Evolutionary conservation across 257 asterid genomes (phyloP).

Genomic region (Solanum chmielewskii): DNA sequence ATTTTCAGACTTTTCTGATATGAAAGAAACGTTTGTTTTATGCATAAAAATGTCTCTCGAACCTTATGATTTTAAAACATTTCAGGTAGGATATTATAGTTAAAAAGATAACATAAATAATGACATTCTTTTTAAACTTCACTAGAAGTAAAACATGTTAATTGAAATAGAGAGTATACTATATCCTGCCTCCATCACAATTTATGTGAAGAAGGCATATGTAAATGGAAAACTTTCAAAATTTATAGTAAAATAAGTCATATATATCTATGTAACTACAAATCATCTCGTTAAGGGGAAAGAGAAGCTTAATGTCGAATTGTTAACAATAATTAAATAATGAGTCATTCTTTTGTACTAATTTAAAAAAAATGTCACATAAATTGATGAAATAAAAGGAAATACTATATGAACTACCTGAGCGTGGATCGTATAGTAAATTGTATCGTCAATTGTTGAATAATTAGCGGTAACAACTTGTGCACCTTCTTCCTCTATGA

Average conservation of each 20-base stretch:
- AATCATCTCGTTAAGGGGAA: not conserved
- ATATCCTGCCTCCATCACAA: too few species aligned
- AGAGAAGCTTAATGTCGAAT: not conserved
- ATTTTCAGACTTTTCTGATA: too few species aligned
- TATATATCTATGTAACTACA: not conserved
- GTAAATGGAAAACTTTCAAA: too few species aligned
- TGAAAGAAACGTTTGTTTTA: not conserved
- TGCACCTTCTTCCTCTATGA: conserved; percentile 31
- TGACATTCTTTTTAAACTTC: too few species aligned
- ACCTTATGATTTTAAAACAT: not conserved
- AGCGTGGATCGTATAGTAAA: conserved; percentile 23
- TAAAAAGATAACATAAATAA: too few species aligned
- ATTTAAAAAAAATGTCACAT: not conserved
- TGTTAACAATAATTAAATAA: not conserved
- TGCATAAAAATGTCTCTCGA: not conserved
- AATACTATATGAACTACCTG: conserved; percentile 8
- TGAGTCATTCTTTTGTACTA: not conserved
- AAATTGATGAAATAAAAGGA: not conserved
- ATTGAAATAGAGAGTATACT: too few species aligned
- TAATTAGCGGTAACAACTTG: conserved; percentile 11
- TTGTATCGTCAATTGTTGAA: not conserved
- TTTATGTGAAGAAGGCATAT: too few species aligned
- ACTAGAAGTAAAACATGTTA: not conserved
- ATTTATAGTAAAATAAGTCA: too few species aligned
- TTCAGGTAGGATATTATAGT: not conserved